These are phyloP conservation scores for Penicillium simplicissimum DNA, from an alignment of 495 filamentous ascomycete genomes.

Conservation along the genomic window DNA sequence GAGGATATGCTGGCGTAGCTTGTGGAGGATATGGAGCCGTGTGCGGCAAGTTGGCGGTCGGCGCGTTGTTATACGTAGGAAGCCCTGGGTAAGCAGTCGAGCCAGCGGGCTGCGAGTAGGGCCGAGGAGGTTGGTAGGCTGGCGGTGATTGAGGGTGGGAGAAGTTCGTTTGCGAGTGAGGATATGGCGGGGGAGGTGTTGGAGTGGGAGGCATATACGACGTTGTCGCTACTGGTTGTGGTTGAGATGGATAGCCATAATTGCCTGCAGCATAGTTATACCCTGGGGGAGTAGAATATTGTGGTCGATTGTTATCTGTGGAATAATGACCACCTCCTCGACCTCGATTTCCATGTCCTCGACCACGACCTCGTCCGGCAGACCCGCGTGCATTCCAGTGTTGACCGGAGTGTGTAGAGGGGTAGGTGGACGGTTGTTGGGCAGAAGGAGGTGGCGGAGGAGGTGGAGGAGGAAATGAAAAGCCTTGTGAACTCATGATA, in stretches of 20 bases:
- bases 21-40: slow-evolving; percentile 27
- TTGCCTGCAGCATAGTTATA: slow-evolving; percentile 36
- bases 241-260: slow-evolving; percentile 37
- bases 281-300: slow-evolving; percentile 24
- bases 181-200: slow-evolving; percentile 27
- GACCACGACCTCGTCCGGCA: slow-evolving; percentile 40
- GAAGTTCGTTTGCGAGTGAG: slow-evolving; percentile 29
- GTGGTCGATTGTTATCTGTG: slow-evolving; percentile 23
- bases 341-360: slow-evolving; percentile 51
- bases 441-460: slow-evolving; percentile 44
- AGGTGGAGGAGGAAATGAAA: slow-evolving; percentile 55
- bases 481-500: slow-evolving; percentile 49
- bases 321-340: slow-evolving; percentile 55
- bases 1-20: slow-evolving; percentile 28
- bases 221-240: slow-evolving; percentile 31
- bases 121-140: slow-evolving; percentile 26
- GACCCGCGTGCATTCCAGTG: slow-evolving; percentile 38
- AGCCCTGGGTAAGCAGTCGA: slow-evolving; percentile 31
- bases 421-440: slow-evolving; percentile 27
- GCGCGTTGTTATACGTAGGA: slow-evolving; percentile 29
- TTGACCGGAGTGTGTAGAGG: slow-evolving; percentile 34
- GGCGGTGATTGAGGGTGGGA: slow-evolving; percentile 29
- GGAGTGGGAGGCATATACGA: slow-evolving; percentile 23
- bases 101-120: slow-evolving; percentile 32
- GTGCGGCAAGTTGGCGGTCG: slow-evolving; percentile 22